phyloP scores from a whole-genome alignment of 768 basidiomycete species.

The Suillus placidus region DNA sequence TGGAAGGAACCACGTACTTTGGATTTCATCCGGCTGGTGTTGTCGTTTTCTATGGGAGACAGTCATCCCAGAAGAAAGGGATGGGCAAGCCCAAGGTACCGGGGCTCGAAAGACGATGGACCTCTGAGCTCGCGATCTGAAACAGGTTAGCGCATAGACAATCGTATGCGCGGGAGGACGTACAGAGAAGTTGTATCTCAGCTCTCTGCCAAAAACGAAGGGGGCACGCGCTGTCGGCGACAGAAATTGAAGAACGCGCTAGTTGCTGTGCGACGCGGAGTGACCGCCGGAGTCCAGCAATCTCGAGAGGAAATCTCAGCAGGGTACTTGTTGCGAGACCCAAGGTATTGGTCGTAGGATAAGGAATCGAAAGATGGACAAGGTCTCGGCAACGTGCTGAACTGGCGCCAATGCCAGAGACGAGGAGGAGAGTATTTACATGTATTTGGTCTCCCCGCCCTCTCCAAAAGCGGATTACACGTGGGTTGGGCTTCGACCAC shows the following conservation, averaged over 20 bases:
- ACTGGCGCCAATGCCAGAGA: constrained; percentile 6
- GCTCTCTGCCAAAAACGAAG: neutral
- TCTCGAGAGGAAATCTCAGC: neutral
- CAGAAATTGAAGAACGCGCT: neutral
- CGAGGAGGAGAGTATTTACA: constrained; percentile 10
- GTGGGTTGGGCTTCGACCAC: neutral
- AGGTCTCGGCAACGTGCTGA: neutral
- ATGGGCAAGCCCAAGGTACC: neutral
- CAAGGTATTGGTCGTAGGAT: neutral
- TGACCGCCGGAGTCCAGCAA: neutral
- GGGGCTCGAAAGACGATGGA: neutral
- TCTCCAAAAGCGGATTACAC: neutral
- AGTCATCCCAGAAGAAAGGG: constrained; percentile 46
- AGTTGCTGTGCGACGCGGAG: neutral
- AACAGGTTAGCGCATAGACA: neutral
- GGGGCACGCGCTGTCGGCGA: neutral
- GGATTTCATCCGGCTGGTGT: constrained; percentile 64
- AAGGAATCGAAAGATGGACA: neutral
- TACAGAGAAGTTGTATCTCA: neutral
- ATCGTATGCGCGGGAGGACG: neutral
- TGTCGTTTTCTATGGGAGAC: constrained; percentile 69
- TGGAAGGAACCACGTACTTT: constrained; percentile 46
- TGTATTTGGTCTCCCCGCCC: neutral
- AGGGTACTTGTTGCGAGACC: neutral
- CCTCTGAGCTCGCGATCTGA: neutral